phyloP scores from a whole-genome alignment of 768 basidiomycete genomes.

The Lyophyllum shimeji region DNA sequence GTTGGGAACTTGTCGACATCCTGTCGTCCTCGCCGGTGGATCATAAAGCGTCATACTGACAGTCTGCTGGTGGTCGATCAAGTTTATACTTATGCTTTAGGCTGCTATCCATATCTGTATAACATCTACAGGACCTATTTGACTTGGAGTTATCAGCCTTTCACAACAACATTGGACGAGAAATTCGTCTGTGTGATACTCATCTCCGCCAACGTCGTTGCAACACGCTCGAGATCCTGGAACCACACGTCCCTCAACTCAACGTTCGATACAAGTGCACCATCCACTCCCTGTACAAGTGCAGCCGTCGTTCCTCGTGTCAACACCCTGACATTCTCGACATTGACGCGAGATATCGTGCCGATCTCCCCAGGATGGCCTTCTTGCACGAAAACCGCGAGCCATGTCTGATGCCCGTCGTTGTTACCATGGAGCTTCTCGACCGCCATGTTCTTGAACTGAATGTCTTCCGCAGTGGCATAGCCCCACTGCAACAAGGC shows the following conservation, averaged over 20 bases:
- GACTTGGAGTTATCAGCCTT: no score
- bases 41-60: slow-evolving; percentile 1
- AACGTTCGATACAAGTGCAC: not conserved
- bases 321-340: not conserved
- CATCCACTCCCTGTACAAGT: not conserved
- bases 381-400: not conserved
- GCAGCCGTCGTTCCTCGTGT: not conserved
- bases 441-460: not conserved
- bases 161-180: not conserved
- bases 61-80: not conserved
- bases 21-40: slow-evolving; percentile 15
- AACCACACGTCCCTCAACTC: slow-evolving; percentile 2
- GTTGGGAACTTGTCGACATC: slow-evolving; percentile 41
- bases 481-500: not conserved
- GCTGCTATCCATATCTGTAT: no score
- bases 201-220: not conserved
- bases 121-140: no score
- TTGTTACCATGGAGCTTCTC: slow-evolving; percentile 7
- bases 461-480: not conserved
- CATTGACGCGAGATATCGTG: not conserved
- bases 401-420: not conserved
- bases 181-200: not conserved
- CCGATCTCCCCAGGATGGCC: not conserved
- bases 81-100: not conserved
- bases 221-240: not conserved